Evolutionary conservation across 176 grass and related monocot species (phyloP), one percentile per base, ranked within the genome.

Genomic region (Oryza rufipogon): DNA sequence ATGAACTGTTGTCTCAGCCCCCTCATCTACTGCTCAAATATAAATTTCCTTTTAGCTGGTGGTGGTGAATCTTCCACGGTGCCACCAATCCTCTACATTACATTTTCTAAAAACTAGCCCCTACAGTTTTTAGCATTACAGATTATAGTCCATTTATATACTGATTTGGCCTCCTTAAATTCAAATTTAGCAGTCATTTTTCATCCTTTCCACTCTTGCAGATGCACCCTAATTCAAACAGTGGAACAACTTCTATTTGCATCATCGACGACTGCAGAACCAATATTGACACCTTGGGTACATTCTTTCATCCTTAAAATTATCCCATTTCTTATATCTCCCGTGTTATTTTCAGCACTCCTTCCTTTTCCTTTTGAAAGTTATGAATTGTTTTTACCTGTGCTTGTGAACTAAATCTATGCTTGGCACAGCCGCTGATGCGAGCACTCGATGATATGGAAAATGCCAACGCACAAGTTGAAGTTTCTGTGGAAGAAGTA

Each of bases 401-500:
- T 76, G 9, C 9, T n/a, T 28, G 15, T 85, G 58, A 71, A 71
- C 28, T 73, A 77, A 68, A 83, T 77, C 12, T 41, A 14, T 87
- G 2, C 42, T 4, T 88, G 47, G 56, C 83, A 32, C 79, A 99
- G 96, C 85, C 96, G 26, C 84, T 99, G 71, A 99, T 99, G 93
- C 91, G 88, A 78, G 87, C 93, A 11, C 91, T 99, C 54, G 96
- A 99, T 86, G 93, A 99, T 79, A 99, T 96, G 93, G 93, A 99
- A 88, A 99, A 94, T 84, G 91, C 87, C 8, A 99, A 99, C 5
- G 85, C 83, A 22, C 93, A 99, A 92, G 93, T 99, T 39, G 89
- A 94, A 89, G 89, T 91, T 89, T 95, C 94, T 70, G 91, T 99
- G 77, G 93, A 99, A 81, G 93, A 99, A 89, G 96, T 92, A 56